Evolutionary conservation across 805 yeast species (phyloP), one percentile per base, ranked within the genome.

Genomic region (Lipomyces yamanashiensis): DNA sequence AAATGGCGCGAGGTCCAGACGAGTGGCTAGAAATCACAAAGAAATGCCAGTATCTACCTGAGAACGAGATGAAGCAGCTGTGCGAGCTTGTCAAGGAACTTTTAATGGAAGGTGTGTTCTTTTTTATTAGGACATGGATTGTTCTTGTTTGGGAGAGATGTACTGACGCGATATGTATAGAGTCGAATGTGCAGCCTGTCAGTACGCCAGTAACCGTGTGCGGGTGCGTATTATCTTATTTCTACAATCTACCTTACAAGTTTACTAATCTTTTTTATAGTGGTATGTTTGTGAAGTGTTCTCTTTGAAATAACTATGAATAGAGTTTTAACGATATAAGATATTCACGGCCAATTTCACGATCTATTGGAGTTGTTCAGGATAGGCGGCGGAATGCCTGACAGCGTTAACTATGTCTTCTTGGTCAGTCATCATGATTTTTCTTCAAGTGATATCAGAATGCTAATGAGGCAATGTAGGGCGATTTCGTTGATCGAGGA

Each of bases 401-500:
- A 85, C 65, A 87, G 87, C 62, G 87, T 88, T 58, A 87, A 88
- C 74, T 93, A 89, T 77, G 84, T 93, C 52, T 93, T 93, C 71
- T 77, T 93, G 71, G 71, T 66, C 23, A 6, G 65, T 45, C 8
- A 8, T 21, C 36, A 7, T 23, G 23, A 17, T 41, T 15, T 28
- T 43, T 12, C 28, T 54, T 1, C 37, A 7, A 43, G 40, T 10
- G 19, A 9, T 9, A 23, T 53, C 7, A 4, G 8, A 43, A 9
- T 7, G 28, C 10, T 10, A 13, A 40, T 17, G 23, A 19, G n/a
- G 15, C 44, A 7, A 15, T 36, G 10, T 39, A 69, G 71, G 99
- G 99, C 44, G 99, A 93, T 76, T 93, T 93, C 74, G 99, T 93
- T 56, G 99, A 93, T 77, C 83, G 99, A 74, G 99, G 99, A n/a